phyloP scores from a whole-genome alignment of 2,329 filamentous ascomycete genomes.

The Calonectria hongkongensis region DNA sequence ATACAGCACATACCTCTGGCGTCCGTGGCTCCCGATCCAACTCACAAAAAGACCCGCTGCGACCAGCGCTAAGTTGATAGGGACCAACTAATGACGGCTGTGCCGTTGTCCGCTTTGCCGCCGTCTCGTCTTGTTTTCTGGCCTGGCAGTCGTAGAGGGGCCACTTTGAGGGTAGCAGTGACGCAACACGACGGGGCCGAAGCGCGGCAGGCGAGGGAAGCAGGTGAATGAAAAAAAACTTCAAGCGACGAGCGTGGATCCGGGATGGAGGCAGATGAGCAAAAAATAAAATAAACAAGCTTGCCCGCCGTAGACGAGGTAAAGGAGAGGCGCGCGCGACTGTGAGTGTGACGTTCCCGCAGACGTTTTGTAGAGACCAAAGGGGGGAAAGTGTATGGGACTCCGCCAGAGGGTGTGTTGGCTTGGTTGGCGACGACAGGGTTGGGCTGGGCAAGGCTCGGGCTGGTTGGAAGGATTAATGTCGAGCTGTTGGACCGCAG shows the following conservation, averaged over 20 bases:
- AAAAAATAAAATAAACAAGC: background rate
- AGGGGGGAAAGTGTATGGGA: conserved; percentile 28
- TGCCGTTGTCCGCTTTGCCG: conserved; percentile 53
- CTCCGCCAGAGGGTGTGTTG: conserved; percentile 30
- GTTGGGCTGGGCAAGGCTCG: conserved; percentile 26
- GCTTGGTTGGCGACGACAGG: conserved; percentile 25
- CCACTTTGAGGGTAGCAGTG: conserved; percentile 40
- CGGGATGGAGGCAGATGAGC: background rate
- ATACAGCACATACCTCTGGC: conserved; percentile 51
- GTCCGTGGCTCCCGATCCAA: conserved; percentile 54
- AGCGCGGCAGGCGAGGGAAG: conserved; percentile 30
- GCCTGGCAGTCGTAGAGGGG: conserved; percentile 40
- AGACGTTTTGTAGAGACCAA: conserved; percentile 22
- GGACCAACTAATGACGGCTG: conserved; percentile 53
- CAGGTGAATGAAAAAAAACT: conserved; percentile 5
- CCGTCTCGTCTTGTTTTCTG: conserved; percentile 48
- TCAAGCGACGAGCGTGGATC: conserved; percentile 7
- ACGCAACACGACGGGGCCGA: conserved; percentile 40
- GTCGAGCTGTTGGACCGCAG: conserved; percentile 16
- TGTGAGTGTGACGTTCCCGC: conserved; percentile 9
- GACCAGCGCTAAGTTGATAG: conserved; percentile 51
- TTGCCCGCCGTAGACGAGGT: conserved; percentile 8
- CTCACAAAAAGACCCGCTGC: conserved; percentile 52
- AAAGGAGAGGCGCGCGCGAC: conserved; percentile 7
- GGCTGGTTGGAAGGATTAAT: conserved; percentile 32